These are phyloP conservation scores for Melanopsichium pennsylvanicum DNA, from an alignment of 1,284 basidiomycete species.

Conservation along the genomic window DNA sequence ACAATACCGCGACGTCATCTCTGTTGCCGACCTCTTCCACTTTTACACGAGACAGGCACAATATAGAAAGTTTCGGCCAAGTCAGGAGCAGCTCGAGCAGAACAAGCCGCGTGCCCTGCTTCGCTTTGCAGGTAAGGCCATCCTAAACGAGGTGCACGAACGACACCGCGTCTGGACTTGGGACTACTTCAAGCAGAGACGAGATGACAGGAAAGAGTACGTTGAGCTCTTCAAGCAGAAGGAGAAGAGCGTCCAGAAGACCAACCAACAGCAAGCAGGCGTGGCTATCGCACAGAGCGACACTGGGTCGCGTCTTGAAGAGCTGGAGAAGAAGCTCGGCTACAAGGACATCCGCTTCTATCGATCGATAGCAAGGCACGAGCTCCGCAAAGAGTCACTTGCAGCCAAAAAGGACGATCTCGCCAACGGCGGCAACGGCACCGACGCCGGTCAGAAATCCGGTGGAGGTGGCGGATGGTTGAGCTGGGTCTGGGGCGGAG, in stretches of 20 bases:
- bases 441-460: slow-evolving; percentile 66
- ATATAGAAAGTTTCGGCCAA: slow-evolving; percentile 73
- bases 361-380: slow-evolving; percentile 90
- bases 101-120: slow-evolving; percentile 80
- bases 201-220: slow-evolving; percentile 84
- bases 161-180: slow-evolving; percentile 87
- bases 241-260: slow-evolving; percentile 67
- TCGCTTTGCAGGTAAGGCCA: slow-evolving; percentile 82
- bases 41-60: slow-evolving; percentile 90
- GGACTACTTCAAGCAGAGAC: slow-evolving; percentile 85
- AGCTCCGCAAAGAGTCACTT: slow-evolving; percentile 78
- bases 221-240: slow-evolving; percentile 84
- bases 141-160: slow-evolving; percentile 85
- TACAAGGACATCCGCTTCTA: slow-evolving; percentile 99
- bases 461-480: slow-evolving; percentile 59
- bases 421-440: slow-evolving; percentile 67
- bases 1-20: slow-evolving; percentile 94
- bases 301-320: slow-evolving; percentile 69
- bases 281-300: slow-evolving; percentile 50
- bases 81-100: slow-evolving; percentile 72
- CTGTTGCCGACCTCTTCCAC: slow-evolving; percentile 95
- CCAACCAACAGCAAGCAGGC: slow-evolving; percentile 53
- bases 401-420: slow-evolving; percentile 63
- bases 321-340: slow-evolving; percentile 81
- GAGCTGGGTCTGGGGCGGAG: slow-evolving; percentile 62